phyloP scores from a whole-genome alignment of 345 rosid species.

The Citrus hindsii region DNA sequence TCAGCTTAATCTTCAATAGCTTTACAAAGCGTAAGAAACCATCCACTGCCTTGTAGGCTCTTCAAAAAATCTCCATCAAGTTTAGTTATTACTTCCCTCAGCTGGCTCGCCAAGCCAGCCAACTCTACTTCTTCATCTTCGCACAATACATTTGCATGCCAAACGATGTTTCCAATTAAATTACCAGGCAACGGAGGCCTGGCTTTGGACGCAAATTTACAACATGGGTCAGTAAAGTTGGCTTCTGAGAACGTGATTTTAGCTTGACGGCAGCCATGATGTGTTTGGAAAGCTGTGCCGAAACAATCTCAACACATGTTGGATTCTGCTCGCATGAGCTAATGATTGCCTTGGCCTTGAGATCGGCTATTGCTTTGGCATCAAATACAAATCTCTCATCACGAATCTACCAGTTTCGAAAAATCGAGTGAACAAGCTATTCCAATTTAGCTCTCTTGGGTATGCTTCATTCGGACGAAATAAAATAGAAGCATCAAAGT shows the following conservation, averaged over 20 bases:
- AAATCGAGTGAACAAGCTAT: neutral
- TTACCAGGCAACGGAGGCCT: conserved; percentile 26
- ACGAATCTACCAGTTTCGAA: neutral
- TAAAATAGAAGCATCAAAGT: conserved; percentile 25
- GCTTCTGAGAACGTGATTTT: conserved; percentile 18
- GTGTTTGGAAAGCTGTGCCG: conserved; percentile 45
- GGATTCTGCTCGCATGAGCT: conserved; percentile 35
- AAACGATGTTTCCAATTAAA: conserved; percentile 44
- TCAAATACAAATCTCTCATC: conserved; percentile 43
- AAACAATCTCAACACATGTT: conserved; percentile 42
- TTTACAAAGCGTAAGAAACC: neutral
- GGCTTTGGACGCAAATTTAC: conserved; percentile 30
- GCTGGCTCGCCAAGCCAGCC: neutral
- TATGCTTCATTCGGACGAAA: conserved; percentile 15
- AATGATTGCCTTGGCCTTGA: conserved; percentile 27
- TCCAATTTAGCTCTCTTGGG: neutral
- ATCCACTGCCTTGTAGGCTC: conserved; percentile 9
- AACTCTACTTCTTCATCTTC: neutral
- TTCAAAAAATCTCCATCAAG: conserved; percentile 15
- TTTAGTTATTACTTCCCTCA: conserved; percentile 8
- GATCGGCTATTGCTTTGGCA: conserved; percentile 27
- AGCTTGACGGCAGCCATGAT: conserved; percentile 26
- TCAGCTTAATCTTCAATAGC: neutral
- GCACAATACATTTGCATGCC: conserved; percentile 11
- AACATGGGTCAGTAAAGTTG: conserved; percentile 30